phyloP scores from a whole-genome alignment of 129 eudicot species.

The Oenanthe sinensis region DNA sequence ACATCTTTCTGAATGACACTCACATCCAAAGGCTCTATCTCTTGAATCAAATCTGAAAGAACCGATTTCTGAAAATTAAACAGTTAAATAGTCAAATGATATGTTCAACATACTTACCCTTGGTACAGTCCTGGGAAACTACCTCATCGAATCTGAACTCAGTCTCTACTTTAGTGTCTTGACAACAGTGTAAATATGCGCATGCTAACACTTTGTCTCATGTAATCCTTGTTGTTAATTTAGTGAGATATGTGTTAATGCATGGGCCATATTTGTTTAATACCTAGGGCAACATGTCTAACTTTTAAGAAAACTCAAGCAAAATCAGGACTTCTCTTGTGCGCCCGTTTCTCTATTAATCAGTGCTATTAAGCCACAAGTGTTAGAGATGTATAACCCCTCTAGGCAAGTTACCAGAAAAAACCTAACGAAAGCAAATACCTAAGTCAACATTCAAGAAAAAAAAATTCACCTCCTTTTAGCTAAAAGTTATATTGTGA shows the following conservation, averaged over 20 bases:
- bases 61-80: constrained; percentile 46
- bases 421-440: not conserved
- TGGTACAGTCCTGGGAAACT: not conserved
- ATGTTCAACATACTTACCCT: constrained; percentile 1
- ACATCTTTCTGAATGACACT: constrained; percentile 89
- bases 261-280: not conserved
- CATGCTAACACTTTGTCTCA: not conserved
- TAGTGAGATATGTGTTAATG: not conserved
- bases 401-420: not conserved
- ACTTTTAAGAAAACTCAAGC: not conserved
- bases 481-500: not conserved
- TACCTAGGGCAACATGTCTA: not conserved
- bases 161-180: not conserved
- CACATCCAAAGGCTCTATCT: constrained; percentile 92
- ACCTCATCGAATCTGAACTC: not conserved
- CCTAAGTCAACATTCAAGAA: not conserved
- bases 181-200: not conserved
- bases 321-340: not conserved
- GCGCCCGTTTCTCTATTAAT: not conserved
- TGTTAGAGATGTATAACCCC: not conserved
- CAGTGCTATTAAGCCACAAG: not conserved
- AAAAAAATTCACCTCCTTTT: not conserved
- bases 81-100: constrained; percentile 9
- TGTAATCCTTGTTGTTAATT: not conserved
- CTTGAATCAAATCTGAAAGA: constrained; percentile 65